Base-by-base conservation (phyloP, 352 stramenopile species). In the Pythium vanterpoolii region DNA sequence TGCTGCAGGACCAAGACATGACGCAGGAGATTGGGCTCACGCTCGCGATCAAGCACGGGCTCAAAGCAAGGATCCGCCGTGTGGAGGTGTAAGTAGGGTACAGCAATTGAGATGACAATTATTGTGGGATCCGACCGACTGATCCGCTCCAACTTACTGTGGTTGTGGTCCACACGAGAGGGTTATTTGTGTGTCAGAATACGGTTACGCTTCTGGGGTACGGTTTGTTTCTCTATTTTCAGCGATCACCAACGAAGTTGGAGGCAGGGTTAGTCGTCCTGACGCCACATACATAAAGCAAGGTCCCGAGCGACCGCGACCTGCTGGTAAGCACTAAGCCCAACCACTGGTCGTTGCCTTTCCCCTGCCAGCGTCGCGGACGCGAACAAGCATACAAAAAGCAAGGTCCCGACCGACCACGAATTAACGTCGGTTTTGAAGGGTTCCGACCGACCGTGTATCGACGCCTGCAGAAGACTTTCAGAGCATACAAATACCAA, bases 1-100 rank as follows among this genome's bases (percentile, higher is more conserved):
- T 69, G 39, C 48, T 66, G 7, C 68, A 73, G 1, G 57, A 52
- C 1, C 72, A 84, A 31, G 59, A 75, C 36, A 69, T 79, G 23
- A 69, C 67, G 14, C 81, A 87, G 40, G 60, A 71, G 7, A 72
- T 74, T 23, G 73, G 72, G 2, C 76, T 87, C 45, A 83, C 77
- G 6, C 47, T 87, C 18, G 68, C 76, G 23, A 86, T 89, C 68
- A 68, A 68, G 61, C 23, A 68, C n/a, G 61, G 61, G 9, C 52
- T 68, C 21, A 56, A 51, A 23, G 53, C 60, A 2, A 23, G 31
- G 16, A 44, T 64, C 7, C 39, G 45, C n/a, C 13, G 23, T 21
- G 55, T 66, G 16, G 30, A 48, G 26, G n/a, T 19, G 11, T 44
- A 18, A 19, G n/a, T n/a, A n/a, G n/a, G n/a, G n/a, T n/a, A n/a